A percentile compares a stretch with the other conserved stretches of the same genome.
Evolutionary conservation across 164 flowering plant genomes (phyloP).

Genomic region (Cinnamomum chago): DNA sequence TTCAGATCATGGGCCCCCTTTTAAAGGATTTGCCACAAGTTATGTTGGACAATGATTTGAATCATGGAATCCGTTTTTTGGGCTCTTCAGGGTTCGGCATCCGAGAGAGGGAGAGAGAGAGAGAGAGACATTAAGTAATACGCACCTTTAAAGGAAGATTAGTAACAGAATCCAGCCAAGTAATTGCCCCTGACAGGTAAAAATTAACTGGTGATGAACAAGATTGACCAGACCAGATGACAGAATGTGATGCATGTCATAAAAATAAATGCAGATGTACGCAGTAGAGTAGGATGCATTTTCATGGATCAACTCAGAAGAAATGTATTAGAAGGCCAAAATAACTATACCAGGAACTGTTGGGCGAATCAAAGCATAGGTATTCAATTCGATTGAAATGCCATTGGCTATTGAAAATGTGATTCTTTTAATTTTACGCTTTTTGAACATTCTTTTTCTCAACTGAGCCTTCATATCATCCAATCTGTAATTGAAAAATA

Average conservation of each 20-base stretch:
- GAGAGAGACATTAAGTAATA: background rate
- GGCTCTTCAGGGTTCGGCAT: too few relatives aligned
- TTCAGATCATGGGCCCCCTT: too few relatives aligned
- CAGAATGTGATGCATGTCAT: too few relatives aligned
- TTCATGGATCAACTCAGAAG: background rate
- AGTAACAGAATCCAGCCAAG: slow-evolving; percentile 92
- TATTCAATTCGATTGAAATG: slow-evolving; percentile 69
- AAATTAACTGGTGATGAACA: background rate
- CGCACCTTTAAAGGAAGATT: slow-evolving; percentile 81
- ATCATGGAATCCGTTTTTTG: too few relatives aligned
- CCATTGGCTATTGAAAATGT: slow-evolving; percentile 58
- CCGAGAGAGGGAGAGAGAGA: background rate
- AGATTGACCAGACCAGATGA: background rate
- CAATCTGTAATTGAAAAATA: slow-evolving; percentile 41
- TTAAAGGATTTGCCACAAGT: too few relatives aligned
- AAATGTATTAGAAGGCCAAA: background rate
- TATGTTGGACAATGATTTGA: too few relatives aligned
- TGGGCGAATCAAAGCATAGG: slow-evolving; percentile 96
- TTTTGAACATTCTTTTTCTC: slow-evolving; percentile 77
- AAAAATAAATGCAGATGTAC: too few relatives aligned
- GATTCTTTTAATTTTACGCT: slow-evolving; percentile 70
- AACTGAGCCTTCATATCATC: slow-evolving; percentile 81
- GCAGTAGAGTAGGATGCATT: background rate
- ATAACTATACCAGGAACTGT: slow-evolving; percentile 58
- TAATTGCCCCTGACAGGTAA: slow-evolving; percentile 45